Evolutionary conservation across 2,329 filamentous ascomycete species (phyloP).

Genomic region (Leptographium procerum): DNA sequence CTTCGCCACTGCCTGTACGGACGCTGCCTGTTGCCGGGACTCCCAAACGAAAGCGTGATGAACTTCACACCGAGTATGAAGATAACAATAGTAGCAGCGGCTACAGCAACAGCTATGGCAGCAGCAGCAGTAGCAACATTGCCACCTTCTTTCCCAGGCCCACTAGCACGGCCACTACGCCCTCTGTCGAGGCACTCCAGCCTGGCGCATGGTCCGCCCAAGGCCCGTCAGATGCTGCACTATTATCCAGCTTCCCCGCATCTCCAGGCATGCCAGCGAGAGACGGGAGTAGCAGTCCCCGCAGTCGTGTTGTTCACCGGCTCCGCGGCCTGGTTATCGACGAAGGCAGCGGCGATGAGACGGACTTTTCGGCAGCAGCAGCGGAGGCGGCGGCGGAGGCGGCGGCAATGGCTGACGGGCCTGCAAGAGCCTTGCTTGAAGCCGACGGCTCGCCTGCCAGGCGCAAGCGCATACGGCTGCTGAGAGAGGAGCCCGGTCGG

Average conservation of each 20-base stretch:
- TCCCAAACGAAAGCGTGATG: constrained; percentile 1
- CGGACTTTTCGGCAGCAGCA: background rate
- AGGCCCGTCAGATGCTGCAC: background rate
- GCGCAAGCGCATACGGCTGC: constrained; percentile 7
- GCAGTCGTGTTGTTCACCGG: constrained; percentile 37
- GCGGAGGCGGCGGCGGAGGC: background rate
- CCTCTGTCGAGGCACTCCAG: background rate
- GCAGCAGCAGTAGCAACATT: background rate
- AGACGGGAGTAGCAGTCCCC: constrained; percentile 41
- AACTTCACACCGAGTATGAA: background rate
- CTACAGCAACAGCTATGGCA: background rate
- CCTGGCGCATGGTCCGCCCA: background rate
- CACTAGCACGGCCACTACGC: background rate
- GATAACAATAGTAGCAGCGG: background rate
- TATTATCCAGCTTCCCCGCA: too few species aligned
- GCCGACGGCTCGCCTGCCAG: background rate
- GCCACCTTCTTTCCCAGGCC: background rate
- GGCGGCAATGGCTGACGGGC: background rate
- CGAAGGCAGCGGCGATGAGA: background rate
- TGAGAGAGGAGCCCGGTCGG: background rate
- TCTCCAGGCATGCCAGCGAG: background rate
- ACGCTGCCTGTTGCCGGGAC: background rate
- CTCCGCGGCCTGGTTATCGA: constrained; percentile 39
- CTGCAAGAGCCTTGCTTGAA: too few species aligned
- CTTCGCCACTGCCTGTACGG: background rate